Percentiles rank a stretch among this genome's conserved stretches.
Evolutionary conservation across 1,284 basidiomycete genomes (phyloP).

Genomic region (Boletus nobilissimus): DNA sequence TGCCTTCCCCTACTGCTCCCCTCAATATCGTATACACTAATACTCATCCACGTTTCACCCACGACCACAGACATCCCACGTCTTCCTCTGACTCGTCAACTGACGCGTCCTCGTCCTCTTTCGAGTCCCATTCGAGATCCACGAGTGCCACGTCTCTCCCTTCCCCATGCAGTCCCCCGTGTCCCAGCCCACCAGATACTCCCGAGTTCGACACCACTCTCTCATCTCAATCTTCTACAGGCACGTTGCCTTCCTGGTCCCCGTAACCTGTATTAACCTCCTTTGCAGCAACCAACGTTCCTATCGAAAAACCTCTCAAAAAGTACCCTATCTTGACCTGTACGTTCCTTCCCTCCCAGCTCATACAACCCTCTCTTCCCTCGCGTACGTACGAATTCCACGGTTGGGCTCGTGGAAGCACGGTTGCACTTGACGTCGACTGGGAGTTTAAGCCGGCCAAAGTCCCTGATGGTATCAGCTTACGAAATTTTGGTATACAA

Average conservation of each 20-base stretch:
- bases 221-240: conserved; percentile 9
- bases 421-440: conserved; percentile 46
- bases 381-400: conserved; percentile 38
- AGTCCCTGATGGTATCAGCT: conserved; percentile 78
- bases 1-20: conserved; percentile 30
- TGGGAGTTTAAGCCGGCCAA: conserved; percentile 73
- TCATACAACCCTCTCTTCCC: conserved; percentile 46
- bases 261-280: conserved; percentile 8
- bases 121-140: conserved; percentile 42
- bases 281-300: conserved; percentile 25
- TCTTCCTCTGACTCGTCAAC: conserved; percentile 38
- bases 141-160: conserved; percentile 46
- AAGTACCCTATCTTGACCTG: conserved; percentile 58
- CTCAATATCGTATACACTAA: conserved; percentile 32
- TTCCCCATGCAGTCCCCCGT: conserved; percentile 35
- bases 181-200: conserved; percentile 12
- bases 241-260: conserved; percentile 13
- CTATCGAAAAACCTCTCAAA: conserved; percentile 24
- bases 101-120: conserved; percentile 38
- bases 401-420: conserved; percentile 34
- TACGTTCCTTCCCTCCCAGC: conserved; percentile 60
- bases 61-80: conserved; percentile 35
- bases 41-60: conserved; percentile 1
- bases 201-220: conserved; percentile 15
- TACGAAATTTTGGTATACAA: conserved; percentile 86